Conservation (phyloP, 768 basidiomycete species). For the Crucibulum laeve region DNA sequence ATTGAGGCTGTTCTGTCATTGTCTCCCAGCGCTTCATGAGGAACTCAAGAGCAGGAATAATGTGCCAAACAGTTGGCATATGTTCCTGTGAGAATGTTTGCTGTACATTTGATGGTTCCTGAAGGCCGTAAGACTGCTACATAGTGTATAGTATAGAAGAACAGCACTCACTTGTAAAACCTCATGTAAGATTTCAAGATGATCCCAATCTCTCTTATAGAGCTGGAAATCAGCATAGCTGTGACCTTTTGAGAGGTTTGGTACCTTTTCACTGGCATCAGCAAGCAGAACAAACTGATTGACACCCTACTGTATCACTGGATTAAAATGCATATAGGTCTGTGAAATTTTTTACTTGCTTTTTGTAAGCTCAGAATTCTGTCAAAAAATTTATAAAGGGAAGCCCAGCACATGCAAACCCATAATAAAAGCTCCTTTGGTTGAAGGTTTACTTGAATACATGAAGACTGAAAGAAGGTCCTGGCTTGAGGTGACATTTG, state of each 20-base stretch:
- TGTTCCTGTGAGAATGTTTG: conserved; percentile 4
- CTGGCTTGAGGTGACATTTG: conserved; percentile 12
- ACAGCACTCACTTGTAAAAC: background rate
- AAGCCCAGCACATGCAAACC: conserved; percentile 13
- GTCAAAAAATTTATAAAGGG: conserved; percentile 11
- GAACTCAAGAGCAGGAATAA: conserved; percentile 12
- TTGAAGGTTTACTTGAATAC: conserved; percentile 3
- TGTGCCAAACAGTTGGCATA: conserved; percentile 12
- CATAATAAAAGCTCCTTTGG: conserved; percentile 9
- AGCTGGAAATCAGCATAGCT: background rate
- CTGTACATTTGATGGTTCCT: conserved; percentile 11
- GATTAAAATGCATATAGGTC: background rate
- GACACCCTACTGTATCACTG: conserved; percentile 5
- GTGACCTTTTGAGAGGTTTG: background rate
- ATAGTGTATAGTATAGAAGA: background rate
- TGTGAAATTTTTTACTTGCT: conserved; percentile 1
- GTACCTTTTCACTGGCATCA: conserved; percentile 8
- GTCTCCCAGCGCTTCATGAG: conserved; percentile 11
- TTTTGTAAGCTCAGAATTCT: conserved; percentile 1
- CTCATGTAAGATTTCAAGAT: background rate
- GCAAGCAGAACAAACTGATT: conserved; percentile 5
- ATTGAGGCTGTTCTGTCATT: conserved; percentile 5
- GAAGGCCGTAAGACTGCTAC: background rate
- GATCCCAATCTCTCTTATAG: too few species aligned
- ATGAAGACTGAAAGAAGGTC: conserved; percentile 8